phyloP scores from a whole-genome alignment of 805 yeast genomes.

The Nakazawaea holstii region DNA sequence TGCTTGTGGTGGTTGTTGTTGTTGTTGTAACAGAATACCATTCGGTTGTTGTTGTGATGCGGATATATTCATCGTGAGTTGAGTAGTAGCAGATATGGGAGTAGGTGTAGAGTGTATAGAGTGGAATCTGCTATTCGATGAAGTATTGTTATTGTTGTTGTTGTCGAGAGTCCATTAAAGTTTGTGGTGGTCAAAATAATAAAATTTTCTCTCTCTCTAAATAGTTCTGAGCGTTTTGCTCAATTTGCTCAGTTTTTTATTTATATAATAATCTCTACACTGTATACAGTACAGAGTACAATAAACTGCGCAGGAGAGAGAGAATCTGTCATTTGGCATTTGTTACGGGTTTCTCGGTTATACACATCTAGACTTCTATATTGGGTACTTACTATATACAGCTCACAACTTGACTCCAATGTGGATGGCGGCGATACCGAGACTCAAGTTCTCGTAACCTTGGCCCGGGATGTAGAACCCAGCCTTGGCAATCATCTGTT shows the following conservation, averaged over 20 bases:
- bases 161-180: too few species aligned
- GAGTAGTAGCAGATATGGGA: not conserved
- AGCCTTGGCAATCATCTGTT: constrained; percentile 87
- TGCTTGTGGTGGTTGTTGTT: not conserved
- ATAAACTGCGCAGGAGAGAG: too few species aligned
- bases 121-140: not conserved
- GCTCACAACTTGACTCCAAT: constrained; percentile 80
- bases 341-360: too few species aligned
- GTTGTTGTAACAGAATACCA: constrained; percentile 4
- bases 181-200: too few species aligned
- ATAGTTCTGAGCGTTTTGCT: too few species aligned
- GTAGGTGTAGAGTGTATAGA: not conserved
- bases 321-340: too few species aligned
- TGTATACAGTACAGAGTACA: too few species aligned
- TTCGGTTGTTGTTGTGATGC: not conserved
- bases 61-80: not conserved
- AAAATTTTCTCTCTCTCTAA: too few species aligned
- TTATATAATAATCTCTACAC: constrained; percentile 1
- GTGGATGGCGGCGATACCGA: constrained; percentile 95
- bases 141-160: too few species aligned
- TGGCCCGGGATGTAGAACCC: constrained; percentile 88
- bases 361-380: too few species aligned
- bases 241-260: constrained; percentile 11
- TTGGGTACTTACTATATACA: not conserved
- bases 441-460: constrained; percentile 91